These are phyloP conservation scores for Pelargonium myrrhifolium DNA, from an alignment of 441 rosid genomes.

Conservation along the genomic window DNA sequence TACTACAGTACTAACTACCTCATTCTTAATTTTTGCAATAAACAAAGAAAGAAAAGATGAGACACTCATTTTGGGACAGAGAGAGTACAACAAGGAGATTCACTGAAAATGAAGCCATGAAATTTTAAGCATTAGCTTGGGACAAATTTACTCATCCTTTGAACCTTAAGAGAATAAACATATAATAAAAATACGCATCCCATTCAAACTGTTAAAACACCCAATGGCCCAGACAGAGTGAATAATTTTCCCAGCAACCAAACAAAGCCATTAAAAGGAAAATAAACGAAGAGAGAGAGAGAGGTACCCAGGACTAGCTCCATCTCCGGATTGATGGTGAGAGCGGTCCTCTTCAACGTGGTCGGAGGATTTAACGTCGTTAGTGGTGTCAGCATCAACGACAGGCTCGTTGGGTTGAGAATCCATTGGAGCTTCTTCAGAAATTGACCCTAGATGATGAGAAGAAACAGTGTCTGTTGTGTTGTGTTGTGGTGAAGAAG, in stretches of 20 bases:
- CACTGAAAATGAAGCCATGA: neutral
- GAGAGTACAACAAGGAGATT: too few species aligned
- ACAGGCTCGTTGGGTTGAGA: neutral
- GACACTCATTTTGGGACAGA: neutral
- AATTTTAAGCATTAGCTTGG: neutral
- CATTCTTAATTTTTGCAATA: too few species aligned
- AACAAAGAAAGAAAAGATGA: too few species aligned
- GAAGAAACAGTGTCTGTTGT: neutral
- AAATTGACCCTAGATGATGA: neutral
- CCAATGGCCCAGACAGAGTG: neutral
- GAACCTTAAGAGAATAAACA: neutral
- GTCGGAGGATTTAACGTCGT: slow-evolving; percentile 3
- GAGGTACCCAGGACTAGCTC: slow-evolving; percentile 1
- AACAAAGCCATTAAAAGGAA: too few species aligned
- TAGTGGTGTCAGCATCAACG: neutral
- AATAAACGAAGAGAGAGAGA: neutral
- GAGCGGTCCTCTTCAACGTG: neutral
- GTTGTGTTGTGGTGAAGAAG: neutral
- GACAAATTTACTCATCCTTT: neutral
- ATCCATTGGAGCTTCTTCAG: neutral
- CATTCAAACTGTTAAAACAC: neutral
- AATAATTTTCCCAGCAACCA: neutral
- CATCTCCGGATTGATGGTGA: neutral
- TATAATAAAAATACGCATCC: neutral
- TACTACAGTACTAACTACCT: too few species aligned